These are phyloP conservation scores for Torulaspora globosa DNA, from an alignment of 1,139 yeast genomes.

Conservation along the genomic window DNA sequence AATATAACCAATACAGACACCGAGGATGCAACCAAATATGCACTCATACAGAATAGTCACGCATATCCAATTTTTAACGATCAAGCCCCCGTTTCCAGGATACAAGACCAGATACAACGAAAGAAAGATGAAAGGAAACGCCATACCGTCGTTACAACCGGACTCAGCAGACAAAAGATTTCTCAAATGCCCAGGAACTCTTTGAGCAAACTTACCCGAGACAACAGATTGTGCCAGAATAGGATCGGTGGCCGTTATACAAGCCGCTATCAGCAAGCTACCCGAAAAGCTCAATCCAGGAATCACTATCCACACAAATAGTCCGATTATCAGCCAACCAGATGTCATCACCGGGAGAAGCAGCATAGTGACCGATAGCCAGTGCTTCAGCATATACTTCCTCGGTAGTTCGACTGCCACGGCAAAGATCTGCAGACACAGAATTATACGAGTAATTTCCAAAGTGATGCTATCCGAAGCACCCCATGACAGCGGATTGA, in stretches of 20 bases:
- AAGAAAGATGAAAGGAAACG: slow-evolving; percentile 86
- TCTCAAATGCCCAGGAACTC: slow-evolving; percentile 95
- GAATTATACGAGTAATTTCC: slow-evolving; percentile 81
- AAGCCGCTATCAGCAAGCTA: slow-evolving; percentile 78
- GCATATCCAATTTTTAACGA: slow-evolving; percentile 80
- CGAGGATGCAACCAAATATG: slow-evolving; percentile 74
- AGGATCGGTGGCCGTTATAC: slow-evolving; percentile 97
- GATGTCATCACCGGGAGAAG: slow-evolving; percentile 89
- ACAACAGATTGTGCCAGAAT: slow-evolving; percentile 97
- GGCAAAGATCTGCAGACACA: slow-evolving; percentile 92
- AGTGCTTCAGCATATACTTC: slow-evolving; percentile 86
- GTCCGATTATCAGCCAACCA: slow-evolving; percentile 88
- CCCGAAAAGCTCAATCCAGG: slow-evolving; percentile 79
- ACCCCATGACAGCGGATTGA: slow-evolving; percentile 87
- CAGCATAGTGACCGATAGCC: slow-evolving; percentile 75
- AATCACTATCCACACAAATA: slow-evolving; percentile 77
- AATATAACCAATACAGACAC: slow-evolving; percentile 68
- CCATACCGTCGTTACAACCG: slow-evolving; percentile 98
- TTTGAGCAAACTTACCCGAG: slow-evolving; percentile 95
- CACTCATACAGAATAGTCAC: slow-evolving; percentile 85
- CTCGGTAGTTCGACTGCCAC: slow-evolving; percentile 96
- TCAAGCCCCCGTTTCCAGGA: slow-evolving; percentile 58
- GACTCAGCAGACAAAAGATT: slow-evolving; percentile 89
- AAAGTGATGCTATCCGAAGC: slow-evolving; percentile 80
- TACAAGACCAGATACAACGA: slow-evolving; percentile 67